Percentiles rank a stretch among this genome's conserved stretches.
Evolutionary conservation across 2,329 filamentous ascomycete genomes (phyloP).

Genomic region (Ramichloridium luteum): DNA sequence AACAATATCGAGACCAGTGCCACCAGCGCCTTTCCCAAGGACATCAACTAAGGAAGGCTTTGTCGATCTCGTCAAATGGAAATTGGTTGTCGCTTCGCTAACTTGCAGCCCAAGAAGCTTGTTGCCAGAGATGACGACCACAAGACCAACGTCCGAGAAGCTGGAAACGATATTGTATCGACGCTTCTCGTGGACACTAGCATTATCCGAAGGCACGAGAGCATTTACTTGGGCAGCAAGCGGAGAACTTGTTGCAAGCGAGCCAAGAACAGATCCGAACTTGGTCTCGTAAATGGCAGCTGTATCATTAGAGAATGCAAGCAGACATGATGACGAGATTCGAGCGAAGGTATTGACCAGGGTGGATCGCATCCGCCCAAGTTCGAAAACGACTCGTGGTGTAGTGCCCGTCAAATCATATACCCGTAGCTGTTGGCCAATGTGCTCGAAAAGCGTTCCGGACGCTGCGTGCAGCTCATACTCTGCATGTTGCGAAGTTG

Average conservation of each 20-base stretch:
- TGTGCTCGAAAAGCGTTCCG: constrained; percentile 51
- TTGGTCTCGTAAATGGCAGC: constrained; percentile 58
- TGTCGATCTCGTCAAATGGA: constrained; percentile 27
- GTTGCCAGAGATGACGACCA: constrained; percentile 51
- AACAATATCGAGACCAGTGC: constrained; percentile 4
- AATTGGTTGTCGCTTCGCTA: constrained; percentile 18
- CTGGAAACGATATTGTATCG: constrained; percentile 31
- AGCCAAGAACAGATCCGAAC: constrained; percentile 43
- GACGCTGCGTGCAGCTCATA: constrained; percentile 40
- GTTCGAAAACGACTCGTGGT: constrained; percentile 43
- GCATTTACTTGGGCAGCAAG: constrained; percentile 6
- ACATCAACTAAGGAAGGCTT: constrained; percentile 58
- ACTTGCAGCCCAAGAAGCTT: constrained; percentile 55
- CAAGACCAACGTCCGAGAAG: constrained; percentile 54
- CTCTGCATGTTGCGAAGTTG: constrained; percentile 5
- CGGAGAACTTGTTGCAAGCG: constrained; percentile 25
- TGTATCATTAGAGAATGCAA: constrained; percentile 46
- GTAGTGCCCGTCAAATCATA: constrained; percentile 53
- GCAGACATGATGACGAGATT: constrained; percentile 53
- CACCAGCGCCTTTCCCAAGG: constrained; percentile 49
- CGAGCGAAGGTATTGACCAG: constrained; percentile 49
- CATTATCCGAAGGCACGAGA: constrained; percentile 7
- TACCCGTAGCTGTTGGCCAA: constrained; percentile 41
- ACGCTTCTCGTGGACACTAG: constrained; percentile 6
- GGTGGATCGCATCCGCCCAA: constrained; percentile 34